A percentile compares a stretch with the other conserved stretches of the same genome.
Conservation (phyloP, 305 asterid species). For the Monarda citriodora region DNA sequence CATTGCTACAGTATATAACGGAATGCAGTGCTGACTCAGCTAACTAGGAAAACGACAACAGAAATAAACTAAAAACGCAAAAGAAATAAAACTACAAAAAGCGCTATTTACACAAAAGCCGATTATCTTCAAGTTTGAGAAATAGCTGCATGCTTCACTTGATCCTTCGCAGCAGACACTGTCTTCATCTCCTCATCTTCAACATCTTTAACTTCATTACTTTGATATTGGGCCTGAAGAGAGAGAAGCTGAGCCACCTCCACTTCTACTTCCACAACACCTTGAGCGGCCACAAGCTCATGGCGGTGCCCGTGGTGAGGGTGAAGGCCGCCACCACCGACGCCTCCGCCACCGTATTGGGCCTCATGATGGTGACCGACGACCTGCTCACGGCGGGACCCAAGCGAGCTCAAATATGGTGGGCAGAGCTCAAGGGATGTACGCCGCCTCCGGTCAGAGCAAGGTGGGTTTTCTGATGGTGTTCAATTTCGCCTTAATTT, state of each 20-base stretch:
- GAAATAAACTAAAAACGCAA: too few species aligned
- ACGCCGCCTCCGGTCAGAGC: slow-evolving; percentile 30
- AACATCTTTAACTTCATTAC: too few species aligned
- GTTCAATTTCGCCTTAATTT: slow-evolving; percentile 34
- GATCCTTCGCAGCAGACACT: too few species aligned
- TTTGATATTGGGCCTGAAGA: slow-evolving; percentile 24
- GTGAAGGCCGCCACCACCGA: slow-evolving; percentile 30
- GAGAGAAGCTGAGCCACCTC: slow-evolving; percentile 36
- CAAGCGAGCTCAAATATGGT: slow-evolving; percentile 23
- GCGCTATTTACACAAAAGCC: too few species aligned
- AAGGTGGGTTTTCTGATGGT: slow-evolving; percentile 29
- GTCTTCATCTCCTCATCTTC: too few species aligned
- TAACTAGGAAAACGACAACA: too few species aligned
- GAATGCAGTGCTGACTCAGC: too few species aligned
- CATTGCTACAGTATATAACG: too few species aligned
- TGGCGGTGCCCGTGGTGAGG: slow-evolving; percentile 32
- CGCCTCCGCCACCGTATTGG: slow-evolving; percentile 37
- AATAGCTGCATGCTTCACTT: too few species aligned
- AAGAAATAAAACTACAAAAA: too few species aligned
- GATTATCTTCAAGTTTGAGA: too few species aligned
- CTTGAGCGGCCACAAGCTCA: slow-evolving; percentile 33
- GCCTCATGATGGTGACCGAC: slow-evolving; percentile 30
- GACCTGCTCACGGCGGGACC: slow-evolving; percentile 37
- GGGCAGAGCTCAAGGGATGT: slow-evolving; percentile 49
- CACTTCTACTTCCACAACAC: slow-evolving; percentile 45